phyloP scores from a whole-genome alignment of 495 filamentous ascomycete species.

The Elasticomyces elasticus region DNA sequence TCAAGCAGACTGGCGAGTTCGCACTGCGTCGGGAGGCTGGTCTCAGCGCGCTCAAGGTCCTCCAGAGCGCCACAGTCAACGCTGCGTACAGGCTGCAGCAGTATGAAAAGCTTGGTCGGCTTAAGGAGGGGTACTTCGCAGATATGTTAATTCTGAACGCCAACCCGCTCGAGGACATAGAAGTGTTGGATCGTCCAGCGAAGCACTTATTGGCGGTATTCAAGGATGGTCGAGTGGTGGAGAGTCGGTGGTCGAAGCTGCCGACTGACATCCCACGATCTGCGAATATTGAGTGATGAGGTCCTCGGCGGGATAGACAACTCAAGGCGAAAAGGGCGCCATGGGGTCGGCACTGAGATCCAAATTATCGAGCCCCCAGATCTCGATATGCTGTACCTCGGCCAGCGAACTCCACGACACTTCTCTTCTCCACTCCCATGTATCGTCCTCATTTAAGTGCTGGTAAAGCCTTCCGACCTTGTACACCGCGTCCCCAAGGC shows the following conservation, averaged over 20 bases:
- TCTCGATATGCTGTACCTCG: constrained; percentile 25
- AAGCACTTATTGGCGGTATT: constrained; percentile 39
- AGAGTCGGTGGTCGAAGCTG: constrained; percentile 37
- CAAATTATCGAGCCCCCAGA: constrained; percentile 22
- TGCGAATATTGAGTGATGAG: constrained; percentile 8
- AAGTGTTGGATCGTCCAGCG: constrained; percentile 39
- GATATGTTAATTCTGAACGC: constrained; percentile 23
- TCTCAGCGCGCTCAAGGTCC: constrained; percentile 34
- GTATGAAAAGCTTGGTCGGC: constrained; percentile 36
- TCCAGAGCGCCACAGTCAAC: constrained; percentile 45
- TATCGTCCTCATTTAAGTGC: constrained; percentile 6
- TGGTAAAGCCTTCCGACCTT: constrained; percentile 20
- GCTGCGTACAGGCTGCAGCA: constrained; percentile 39
- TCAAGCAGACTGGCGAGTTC: constrained; percentile 43
- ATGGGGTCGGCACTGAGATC: constrained; percentile 17
- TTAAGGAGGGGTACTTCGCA: constrained; percentile 27
- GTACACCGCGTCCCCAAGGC: constrained; percentile 26
- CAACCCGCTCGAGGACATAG: constrained; percentile 45
- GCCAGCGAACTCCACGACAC: constrained; percentile 16
- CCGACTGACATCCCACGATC: background rate
- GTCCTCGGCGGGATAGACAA: background rate
- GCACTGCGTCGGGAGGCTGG: constrained; percentile 35
- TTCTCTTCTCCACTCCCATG: constrained; percentile 14
- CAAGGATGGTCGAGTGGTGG: constrained; percentile 41
- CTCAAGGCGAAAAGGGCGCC: constrained; percentile 9